phyloP scores from a whole-genome alignment of 768 basidiomycete species.

The Pholiota microspora region DNA sequence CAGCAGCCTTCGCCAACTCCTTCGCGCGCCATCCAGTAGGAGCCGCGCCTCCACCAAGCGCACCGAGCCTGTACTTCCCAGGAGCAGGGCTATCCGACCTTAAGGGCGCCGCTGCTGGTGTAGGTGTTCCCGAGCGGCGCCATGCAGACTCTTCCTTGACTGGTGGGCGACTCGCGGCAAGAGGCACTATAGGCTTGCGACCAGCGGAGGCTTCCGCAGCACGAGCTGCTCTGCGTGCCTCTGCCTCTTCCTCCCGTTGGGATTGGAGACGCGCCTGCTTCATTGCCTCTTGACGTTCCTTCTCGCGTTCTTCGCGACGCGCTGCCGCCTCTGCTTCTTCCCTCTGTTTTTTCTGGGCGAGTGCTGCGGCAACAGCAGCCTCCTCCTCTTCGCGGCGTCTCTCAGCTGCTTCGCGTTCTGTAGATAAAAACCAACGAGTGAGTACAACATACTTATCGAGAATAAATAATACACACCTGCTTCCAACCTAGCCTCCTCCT shows the following conservation, averaged over 20 bases:
- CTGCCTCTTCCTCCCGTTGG: slow-evolving; percentile 73
- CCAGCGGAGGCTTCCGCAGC: slow-evolving; percentile 33
- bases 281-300: slow-evolving; percentile 45
- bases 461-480: slow-evolving; percentile 40
- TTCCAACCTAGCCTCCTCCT: slow-evolving; percentile 47
- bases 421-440: background rate
- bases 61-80: slow-evolving; percentile 44
- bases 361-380: slow-evolving; percentile 45
- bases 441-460: background rate
- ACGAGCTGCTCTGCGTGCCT: slow-evolving; percentile 46
- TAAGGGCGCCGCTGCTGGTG: slow-evolving; percentile 36
- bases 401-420: slow-evolving; percentile 58
- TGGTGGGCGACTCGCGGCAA: slow-evolving; percentile 19
- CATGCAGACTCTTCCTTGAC: slow-evolving; percentile 18
- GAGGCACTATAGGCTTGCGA: slow-evolving; percentile 24
- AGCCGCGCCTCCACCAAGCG: slow-evolving; percentile 21
- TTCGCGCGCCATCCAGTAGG: slow-evolving; percentile 6
- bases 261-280: slow-evolving; percentile 59
- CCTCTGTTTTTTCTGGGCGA: slow-evolving; percentile 55
- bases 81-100: slow-evolving; percentile 57
- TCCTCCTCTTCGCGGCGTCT: slow-evolving; percentile 46
- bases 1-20: background rate
- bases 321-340: slow-evolving; percentile 57
- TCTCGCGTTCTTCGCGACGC: slow-evolving; percentile 50
- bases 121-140: slow-evolving; percentile 13